A percentile compares a stretch with the other conserved stretches of the same genome.
These are phyloP conservation scores for Claviceps sp. DNA, from an alignment of 2,329 filamentous ascomycete genomes.

Conservation along the genomic window DNA sequence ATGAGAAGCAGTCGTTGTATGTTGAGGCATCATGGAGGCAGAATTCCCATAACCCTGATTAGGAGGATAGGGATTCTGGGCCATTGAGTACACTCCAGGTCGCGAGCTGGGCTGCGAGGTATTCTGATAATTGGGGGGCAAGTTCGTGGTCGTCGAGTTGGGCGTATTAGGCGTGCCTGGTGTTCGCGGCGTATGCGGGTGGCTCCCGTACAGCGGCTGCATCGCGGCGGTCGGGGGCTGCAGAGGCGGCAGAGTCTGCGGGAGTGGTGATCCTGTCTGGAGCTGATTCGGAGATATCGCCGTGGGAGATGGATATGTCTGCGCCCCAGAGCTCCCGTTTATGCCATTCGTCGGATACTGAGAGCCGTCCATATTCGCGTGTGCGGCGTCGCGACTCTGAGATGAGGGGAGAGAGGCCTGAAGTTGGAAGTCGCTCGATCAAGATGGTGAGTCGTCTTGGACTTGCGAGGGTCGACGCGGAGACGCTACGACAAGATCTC, in stretches of 20 bases:
- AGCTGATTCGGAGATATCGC: conserved; percentile 39
- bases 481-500: conserved; percentile 4
- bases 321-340: conserved; percentile 37
- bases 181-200: conserved; percentile 49
- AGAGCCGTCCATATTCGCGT: conserved; percentile 40
- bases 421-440: background rate
- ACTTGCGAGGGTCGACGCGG: conserved; percentile 2
- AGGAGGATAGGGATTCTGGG: conserved; percentile 40
- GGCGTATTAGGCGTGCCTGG: conserved; percentile 51
- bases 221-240: conserved; percentile 31
- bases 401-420: conserved; percentile 4
- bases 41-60: conserved; percentile 43
- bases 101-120: conserved; percentile 34
- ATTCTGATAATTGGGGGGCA: conserved; percentile 37
- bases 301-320: conserved; percentile 37
- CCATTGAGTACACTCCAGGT: conserved; percentile 40
- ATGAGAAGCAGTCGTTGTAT: conserved; percentile 53
- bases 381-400: conserved; percentile 19
- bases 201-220: conserved; percentile 39
- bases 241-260: conserved; percentile 43
- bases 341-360: conserved; percentile 42
- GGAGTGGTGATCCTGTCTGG: conserved; percentile 32
- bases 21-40: conserved; percentile 51
- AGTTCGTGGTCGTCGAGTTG: conserved; percentile 33
- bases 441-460: background rate